phyloP scores from a whole-genome alignment of 495 filamentous ascomycete genomes.

The Sphaerosporella brunnea region DNA sequence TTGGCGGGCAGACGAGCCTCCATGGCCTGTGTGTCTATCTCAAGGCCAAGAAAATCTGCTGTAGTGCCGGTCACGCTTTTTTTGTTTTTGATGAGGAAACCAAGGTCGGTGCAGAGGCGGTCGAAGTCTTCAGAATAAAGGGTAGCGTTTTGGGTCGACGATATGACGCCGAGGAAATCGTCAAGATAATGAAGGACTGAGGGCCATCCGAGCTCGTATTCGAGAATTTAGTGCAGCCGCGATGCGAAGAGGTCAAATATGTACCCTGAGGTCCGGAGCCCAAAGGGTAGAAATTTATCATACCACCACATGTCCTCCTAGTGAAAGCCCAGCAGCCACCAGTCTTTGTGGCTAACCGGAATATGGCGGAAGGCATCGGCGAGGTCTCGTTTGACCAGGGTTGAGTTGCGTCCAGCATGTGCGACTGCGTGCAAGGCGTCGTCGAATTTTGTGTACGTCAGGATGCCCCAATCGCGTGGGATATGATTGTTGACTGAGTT shows the following conservation, averaged over 20 bases:
- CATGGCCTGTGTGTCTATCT: conserved; percentile 11
- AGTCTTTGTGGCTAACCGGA: conserved; percentile 7
- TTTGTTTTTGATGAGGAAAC: neutral
- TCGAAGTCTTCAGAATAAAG: neutral
- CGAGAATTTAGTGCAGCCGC: conserved; percentile 8
- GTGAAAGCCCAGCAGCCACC: conserved; percentile 6
- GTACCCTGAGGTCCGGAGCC: conserved; percentile 4
- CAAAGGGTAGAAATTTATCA: conserved; percentile 13
- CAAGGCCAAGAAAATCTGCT: conserved; percentile 10
- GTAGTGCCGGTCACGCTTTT: conserved; percentile 29
- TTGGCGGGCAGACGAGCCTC: conserved; percentile 26
- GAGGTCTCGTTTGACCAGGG: conserved; percentile 10
- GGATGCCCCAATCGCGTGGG: neutral
- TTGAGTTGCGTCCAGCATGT: neutral
- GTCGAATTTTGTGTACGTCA: neutral
- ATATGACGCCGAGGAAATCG: conserved; percentile 10
- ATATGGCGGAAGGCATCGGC: conserved; percentile 11
- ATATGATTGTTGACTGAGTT: conserved; percentile 1
- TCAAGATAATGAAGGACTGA: conserved; percentile 10
- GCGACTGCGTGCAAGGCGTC: neutral
- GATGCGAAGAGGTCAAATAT: conserved; percentile 13
- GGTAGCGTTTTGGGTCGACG: neutral
- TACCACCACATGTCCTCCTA: conserved; percentile 6
- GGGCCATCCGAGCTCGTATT: conserved; percentile 1
- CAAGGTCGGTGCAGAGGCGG: neutral